Evolutionary conservation across 306 rosid genomes (phyloP), one percentile per base, ranked within the genome.

Genomic region (Morella rubra): DNA sequence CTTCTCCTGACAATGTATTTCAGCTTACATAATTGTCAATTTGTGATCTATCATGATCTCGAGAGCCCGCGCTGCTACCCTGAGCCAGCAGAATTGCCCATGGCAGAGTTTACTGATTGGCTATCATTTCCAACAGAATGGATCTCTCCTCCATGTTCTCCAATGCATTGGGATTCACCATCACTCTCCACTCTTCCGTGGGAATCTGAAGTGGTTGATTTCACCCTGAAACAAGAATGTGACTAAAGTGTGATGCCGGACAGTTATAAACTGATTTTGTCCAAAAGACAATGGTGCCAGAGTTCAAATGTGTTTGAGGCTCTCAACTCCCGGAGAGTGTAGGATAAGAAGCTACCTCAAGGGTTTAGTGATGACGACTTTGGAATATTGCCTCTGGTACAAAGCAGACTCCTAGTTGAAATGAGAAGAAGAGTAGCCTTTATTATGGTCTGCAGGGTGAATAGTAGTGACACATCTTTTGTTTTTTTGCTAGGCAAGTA

Each of bases 101-200:
- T 74, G 80, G 55, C 85, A 0, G n/a, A 77, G 8, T 80, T 84
- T 77, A 54, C 80, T 81, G 75, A 56, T 71, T 74, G 83, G 85
- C 56, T 78, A 59, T 74, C 81, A 53, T 22, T 60, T 78, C 19
- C 87, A 32, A 27, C 0, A 20, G 69, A 69, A 19, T 55, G 76
- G 78, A 77, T 62, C 70, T 81, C 83, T 84, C 83, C 85, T 46
- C 84, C 84, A 69, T 68, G 65, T 45, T 72, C 85, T 74, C 83
- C 88, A 65, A 64, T 45, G 13, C 55, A 24, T 8, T 58, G 81
- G 82, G 83, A 66, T 61, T 71, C 78, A 37, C 78, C 59, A 44
- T 68, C 76, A 62, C 13, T 75, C 41, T 76, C 80, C 51, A 78
- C 81, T 55, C 69, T 78, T 50, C 56, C 66, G 32, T 72, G 88